Percentiles rank a stretch among this genome's conserved stretches.
Evolutionary conservation across 1,284 basidiomycete genomes (phyloP).

Genomic region (Apiotrichum veenhuisii): DNA sequence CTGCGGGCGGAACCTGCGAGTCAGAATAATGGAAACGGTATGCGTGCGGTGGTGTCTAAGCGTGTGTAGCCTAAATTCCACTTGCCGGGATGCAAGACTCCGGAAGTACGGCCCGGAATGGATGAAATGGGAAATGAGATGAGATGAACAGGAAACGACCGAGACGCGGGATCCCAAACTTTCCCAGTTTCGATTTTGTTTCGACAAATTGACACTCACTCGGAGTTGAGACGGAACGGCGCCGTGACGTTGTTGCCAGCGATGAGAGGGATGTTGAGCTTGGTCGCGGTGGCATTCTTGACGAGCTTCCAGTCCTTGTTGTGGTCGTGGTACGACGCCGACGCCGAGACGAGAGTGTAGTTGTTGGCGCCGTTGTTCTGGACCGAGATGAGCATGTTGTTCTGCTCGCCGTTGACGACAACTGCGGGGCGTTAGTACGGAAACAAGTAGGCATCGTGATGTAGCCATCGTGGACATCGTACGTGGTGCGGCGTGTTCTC

Average conservation of each 20-base stretch:
- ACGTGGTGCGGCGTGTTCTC: too few relatives aligned
- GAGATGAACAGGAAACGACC: neutral
- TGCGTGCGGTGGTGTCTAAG: neutral
- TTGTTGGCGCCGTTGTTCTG: conserved; percentile 74
- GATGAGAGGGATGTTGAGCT: conserved; percentile 61
- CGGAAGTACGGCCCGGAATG: neutral
- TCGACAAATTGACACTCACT: conserved; percentile 57
- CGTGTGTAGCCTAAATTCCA: neutral
- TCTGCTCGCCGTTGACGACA: conserved; percentile 80
- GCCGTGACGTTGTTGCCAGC: conserved; percentile 65
- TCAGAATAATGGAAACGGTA: neutral
- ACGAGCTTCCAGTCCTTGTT: conserved; percentile 63
- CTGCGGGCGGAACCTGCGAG: conserved; percentile 59
- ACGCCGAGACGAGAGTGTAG: conserved; percentile 66
- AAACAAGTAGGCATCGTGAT: too few relatives aligned
- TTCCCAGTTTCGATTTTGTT: too few relatives aligned
- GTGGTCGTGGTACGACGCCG: conserved; percentile 68
- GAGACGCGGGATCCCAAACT: neutral
- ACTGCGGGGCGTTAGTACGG: conserved; percentile 53
- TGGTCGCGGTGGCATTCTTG: conserved; percentile 59
- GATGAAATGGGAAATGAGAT: too few relatives aligned
- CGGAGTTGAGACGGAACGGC: conserved; percentile 74
- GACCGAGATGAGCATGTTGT: conserved; percentile 58
- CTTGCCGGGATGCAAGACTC: too few relatives aligned
- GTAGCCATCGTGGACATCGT: neutral